Base-by-base conservation (phyloP, 75 land plant genomes). In the Sequoia sempervirens region DNA sequence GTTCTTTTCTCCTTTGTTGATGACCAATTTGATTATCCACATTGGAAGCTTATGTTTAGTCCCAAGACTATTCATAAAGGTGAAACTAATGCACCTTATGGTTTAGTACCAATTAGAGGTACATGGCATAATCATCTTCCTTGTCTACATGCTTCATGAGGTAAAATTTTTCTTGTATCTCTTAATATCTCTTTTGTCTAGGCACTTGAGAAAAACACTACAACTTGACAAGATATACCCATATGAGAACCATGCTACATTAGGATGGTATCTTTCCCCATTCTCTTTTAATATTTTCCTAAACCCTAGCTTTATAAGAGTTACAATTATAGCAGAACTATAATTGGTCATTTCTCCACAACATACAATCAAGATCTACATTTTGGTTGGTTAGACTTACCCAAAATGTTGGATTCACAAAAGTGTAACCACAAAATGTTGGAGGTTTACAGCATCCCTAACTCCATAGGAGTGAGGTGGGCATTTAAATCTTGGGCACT, bases 41-140 rank as follows among this genome's bases (percentile, higher is more conserved):
- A 2, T 85, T 84, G 8, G 83, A 72, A 46, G 74, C 61, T 82
- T 58, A 26, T 85, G 83, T n/a, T n/a, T n/a, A n/a, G n/a, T n/a
- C n/a, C n/a, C n/a, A n/a, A n/a, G n/a, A n/a, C n/a, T n/a, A n/a
- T n/a, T n/a, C n/a, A n/a, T n/a, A n/a, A n/a, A n/a, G n/a, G n/a
- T n/a, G n/a, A n/a, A n/a, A n/a, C n/a, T 32, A 50, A 84, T 9
- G 88, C 86, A 30, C 84, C 79, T 64, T 88, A 91, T 50, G 38
- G 87, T 30, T 70, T 70, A 13, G 81, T 32, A 17, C 74, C 64
- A 30, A 79, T 80, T 5, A 89, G 87, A 81, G 93, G 88, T 23
- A 87, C 68, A 87, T 93, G 94, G 68, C 93, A 96, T 12, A 96
- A 89, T 26, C 94, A 94, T n/a, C n/a, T n/a, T n/a, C n/a, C n/a